These are phyloP conservation scores for Talaromyces stipitatus DNA, from an alignment of 495 filamentous ascomycete species.

Conservation along the genomic window DNA sequence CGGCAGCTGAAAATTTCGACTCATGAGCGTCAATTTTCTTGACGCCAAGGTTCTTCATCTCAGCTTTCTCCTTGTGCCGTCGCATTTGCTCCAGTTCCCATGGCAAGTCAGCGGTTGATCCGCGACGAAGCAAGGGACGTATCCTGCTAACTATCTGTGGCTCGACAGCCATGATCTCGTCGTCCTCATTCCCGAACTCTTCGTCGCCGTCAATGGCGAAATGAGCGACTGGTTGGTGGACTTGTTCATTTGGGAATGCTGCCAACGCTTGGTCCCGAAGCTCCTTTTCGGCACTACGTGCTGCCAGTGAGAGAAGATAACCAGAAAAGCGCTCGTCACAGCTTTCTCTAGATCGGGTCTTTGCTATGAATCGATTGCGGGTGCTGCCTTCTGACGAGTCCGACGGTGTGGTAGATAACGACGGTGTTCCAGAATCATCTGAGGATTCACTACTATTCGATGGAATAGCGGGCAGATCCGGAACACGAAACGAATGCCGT, in stretches of 20 bases:
- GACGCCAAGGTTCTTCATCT: slow-evolving; percentile 23
- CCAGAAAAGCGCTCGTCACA: slow-evolving; percentile 64
- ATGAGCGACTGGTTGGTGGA: slow-evolving; percentile 55
- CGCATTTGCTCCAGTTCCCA: slow-evolving; percentile 47
- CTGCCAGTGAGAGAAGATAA: slow-evolving; percentile 68
- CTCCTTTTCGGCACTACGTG: slow-evolving; percentile 67
- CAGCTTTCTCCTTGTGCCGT: slow-evolving; percentile 38
- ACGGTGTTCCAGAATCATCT: slow-evolving; percentile 36
- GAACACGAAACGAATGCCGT: slow-evolving; percentile 49
- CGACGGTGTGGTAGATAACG: slow-evolving; percentile 42
- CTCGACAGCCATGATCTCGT: slow-evolving; percentile 21
- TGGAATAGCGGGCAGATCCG: slow-evolving; percentile 42
- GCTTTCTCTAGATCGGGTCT: slow-evolving; percentile 42
- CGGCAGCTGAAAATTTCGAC: slow-evolving; percentile 10
- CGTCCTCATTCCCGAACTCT: slow-evolving; percentile 28
- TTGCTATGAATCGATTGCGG: slow-evolving; percentile 33
- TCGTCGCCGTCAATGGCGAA: slow-evolving; percentile 48
- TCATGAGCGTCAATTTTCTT: slow-evolving; percentile 8
- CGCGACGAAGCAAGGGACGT: slow-evolving; percentile 26
- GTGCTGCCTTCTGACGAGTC: slow-evolving; percentile 26
- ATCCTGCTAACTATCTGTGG: slow-evolving; percentile 25
- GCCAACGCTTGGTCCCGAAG: slow-evolving; percentile 60
- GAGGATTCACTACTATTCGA: slow-evolving; percentile 52
- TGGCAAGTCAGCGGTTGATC: slow-evolving; percentile 40
- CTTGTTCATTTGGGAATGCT: slow-evolving; percentile 60